Percentiles rank a stretch among this genome's conserved stretches.
Evolutionary conservation across 768 basidiomycete species (phyloP).

Genomic region (Suillus cothurnatus): DNA sequence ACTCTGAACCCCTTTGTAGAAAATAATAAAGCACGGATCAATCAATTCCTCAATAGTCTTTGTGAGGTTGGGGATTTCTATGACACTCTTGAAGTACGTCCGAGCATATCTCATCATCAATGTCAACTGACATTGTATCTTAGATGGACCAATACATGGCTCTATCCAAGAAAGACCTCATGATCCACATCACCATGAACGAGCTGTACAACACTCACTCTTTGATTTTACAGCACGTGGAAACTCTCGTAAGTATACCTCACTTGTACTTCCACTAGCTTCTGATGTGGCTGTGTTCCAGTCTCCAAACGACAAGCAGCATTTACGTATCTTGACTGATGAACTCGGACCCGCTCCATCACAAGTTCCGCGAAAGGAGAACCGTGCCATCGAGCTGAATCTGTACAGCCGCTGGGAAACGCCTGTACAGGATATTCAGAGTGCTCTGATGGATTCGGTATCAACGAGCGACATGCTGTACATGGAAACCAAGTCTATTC

Average conservation of each 20-base stretch:
- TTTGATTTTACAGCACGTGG: slow-evolving; percentile 91
- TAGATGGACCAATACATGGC: slow-evolving; percentile 99
- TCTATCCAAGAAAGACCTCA: slow-evolving; percentile 96
- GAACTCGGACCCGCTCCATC: slow-evolving; percentile 92
- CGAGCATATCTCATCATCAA: background rate
- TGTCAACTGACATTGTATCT: background rate
- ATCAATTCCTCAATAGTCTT: slow-evolving; percentile 93
- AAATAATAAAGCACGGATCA: slow-evolving; percentile 97
- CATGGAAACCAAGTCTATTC: slow-evolving; percentile 99
- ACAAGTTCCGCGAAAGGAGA: slow-evolving; percentile 98
- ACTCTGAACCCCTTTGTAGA: slow-evolving; percentile 98
- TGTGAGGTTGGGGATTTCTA: slow-evolving; percentile 99
- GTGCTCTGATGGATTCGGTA: slow-evolving; percentile 94
- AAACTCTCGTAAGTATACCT: slow-evolving; percentile 72
- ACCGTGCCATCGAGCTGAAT: slow-evolving; percentile 87
- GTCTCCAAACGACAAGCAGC: slow-evolving; percentile 98
- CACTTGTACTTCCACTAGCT: background rate
- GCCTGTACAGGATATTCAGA: slow-evolving; percentile 96
- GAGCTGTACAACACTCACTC: slow-evolving; percentile 99
- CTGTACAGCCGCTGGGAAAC: slow-evolving; percentile 99
- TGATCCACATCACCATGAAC: slow-evolving; percentile 98
- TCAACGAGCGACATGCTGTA: slow-evolving; percentile 98
- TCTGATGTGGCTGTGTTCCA: slow-evolving; percentile 32
- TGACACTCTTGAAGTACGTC: slow-evolving; percentile 89
- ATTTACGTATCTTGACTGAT: slow-evolving; percentile 93